A percentile compares a stretch with the other conserved stretches of the same genome.
These are phyloP conservation scores for Nevesoporus exiguus DNA, from an alignment of 768 basidiomycete genomes.

Conservation along the genomic window DNA sequence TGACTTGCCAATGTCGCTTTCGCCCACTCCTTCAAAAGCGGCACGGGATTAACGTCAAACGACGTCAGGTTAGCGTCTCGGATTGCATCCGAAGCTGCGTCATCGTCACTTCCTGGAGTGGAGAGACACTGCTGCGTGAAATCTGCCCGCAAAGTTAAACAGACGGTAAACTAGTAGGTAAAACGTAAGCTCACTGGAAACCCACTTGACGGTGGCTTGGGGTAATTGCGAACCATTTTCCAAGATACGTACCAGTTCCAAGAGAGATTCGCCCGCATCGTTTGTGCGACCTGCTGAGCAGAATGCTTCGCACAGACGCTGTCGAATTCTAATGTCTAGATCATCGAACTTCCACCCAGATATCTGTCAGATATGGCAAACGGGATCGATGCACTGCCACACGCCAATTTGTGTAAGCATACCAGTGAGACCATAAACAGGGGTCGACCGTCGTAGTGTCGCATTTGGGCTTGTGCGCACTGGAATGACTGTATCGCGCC, in stretches of 20 bases:
- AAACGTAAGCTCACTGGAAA: not conserved
- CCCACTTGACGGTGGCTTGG: not conserved
- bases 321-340: no score
- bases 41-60: not conserved
- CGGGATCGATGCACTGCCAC: no score
- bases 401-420: no score
- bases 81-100: not conserved
- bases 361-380: no score
- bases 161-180: not conserved
- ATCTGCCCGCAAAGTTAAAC: not conserved
- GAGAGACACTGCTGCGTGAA: not conserved
- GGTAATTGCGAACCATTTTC: no score
- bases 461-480: no score
- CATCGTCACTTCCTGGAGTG: not conserved
- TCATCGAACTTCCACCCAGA: no score
- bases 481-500: no score
- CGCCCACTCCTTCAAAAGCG: not conserved
- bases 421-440: no score
- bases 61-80: not conserved
- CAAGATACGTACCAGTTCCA: not conserved
- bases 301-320: not conserved
- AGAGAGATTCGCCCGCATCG: not conserved
- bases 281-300: not conserved
- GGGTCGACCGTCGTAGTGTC: no score
- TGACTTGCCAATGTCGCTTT: not conserved